Evolutionary conservation across 2,329 filamentous ascomycete genomes (phyloP).

Genomic region (Huntiella abstrusa): DNA sequence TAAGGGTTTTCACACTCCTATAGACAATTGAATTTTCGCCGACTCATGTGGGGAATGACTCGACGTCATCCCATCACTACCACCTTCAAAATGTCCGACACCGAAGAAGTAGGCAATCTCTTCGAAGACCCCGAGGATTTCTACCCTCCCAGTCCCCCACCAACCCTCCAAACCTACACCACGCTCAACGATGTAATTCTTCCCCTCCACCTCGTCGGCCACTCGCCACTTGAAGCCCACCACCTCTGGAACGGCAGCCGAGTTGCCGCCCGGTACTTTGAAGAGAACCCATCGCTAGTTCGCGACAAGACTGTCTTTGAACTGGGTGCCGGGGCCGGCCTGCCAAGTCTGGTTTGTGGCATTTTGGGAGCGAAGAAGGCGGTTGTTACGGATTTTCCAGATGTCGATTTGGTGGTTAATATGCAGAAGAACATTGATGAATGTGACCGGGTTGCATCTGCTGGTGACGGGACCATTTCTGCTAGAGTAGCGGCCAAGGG

Average conservation of each 20-base stretch:
- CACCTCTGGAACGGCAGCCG: conserved; percentile 81
- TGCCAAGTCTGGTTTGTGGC: conserved; percentile 63
- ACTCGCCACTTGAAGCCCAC: conserved; percentile 79
- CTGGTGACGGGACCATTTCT: conserved; percentile 18
- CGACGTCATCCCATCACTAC: not conserved
- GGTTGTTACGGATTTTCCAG: conserved; percentile 79
- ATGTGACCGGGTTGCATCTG: conserved; percentile 23
- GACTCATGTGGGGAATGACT: no score
- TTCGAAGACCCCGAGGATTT: conserved; percentile 70
- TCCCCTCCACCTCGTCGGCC: conserved; percentile 62
- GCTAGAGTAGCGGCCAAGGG: conserved; percentile 40
- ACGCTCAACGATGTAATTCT: conserved; percentile 47
- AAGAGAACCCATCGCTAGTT: conserved; percentile 47
- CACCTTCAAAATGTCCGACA: conserved; percentile 17
- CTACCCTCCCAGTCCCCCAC: conserved; percentile 58
- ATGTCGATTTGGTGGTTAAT: conserved; percentile 63
- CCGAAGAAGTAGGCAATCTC: conserved; percentile 29
- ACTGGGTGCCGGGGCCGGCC: conserved; percentile 71
- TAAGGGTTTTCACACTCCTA: no score
- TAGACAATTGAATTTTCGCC: no score
- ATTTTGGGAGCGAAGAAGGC: conserved; percentile 50
- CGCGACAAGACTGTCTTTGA: conserved; percentile 56
- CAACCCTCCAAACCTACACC: conserved; percentile 53
- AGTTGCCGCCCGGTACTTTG: conserved; percentile 59
- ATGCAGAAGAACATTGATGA: conserved; percentile 56